A percentile compares a stretch with the other conserved stretches of the same genome.
phyloP scores from a whole-genome alignment of 805 yeast genomes.

The Zygosaccharomyces pseudorouxii region DNA sequence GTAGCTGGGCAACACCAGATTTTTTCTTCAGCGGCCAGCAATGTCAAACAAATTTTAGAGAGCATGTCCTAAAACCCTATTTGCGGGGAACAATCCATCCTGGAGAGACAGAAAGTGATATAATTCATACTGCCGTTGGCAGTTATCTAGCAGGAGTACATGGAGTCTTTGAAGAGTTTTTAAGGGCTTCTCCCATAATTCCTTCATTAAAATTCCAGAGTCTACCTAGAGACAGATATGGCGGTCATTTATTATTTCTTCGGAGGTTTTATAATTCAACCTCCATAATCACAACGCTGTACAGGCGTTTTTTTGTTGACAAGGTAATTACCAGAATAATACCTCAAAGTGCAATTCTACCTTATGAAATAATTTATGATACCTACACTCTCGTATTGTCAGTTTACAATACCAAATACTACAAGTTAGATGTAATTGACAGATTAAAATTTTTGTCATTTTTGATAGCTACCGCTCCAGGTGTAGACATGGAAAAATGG shows the following conservation, averaged over 20 bases:
- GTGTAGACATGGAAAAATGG: too few species aligned
- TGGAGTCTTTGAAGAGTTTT: neutral
- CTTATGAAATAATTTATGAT: too few species aligned
- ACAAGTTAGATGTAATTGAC: neutral
- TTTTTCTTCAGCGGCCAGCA: conserved; percentile 2
- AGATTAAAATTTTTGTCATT: neutral
- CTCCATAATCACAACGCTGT: too few species aligned
- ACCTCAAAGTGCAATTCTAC: too few species aligned
- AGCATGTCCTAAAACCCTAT: neutral
- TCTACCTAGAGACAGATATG: neutral
- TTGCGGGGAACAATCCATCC: neutral
- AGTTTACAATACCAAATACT: neutral
- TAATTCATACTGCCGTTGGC: neutral
- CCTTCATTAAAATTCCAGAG: neutral
- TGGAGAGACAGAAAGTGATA: neutral
- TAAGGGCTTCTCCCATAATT: too few species aligned
- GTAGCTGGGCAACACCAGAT: conserved; percentile 6
- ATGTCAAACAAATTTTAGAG: conserved; percentile 3
- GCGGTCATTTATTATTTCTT: neutral
- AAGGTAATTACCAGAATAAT: too few species aligned
- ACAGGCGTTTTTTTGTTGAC: too few species aligned
- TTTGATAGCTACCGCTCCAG: too few species aligned
- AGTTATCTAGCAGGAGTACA: neutral
- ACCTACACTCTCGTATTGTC: neutral
- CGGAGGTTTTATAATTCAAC: neutral